Evolutionary conservation across 2,329 filamentous ascomycete species (phyloP).

Genomic region (Cadophora malorum): DNA sequence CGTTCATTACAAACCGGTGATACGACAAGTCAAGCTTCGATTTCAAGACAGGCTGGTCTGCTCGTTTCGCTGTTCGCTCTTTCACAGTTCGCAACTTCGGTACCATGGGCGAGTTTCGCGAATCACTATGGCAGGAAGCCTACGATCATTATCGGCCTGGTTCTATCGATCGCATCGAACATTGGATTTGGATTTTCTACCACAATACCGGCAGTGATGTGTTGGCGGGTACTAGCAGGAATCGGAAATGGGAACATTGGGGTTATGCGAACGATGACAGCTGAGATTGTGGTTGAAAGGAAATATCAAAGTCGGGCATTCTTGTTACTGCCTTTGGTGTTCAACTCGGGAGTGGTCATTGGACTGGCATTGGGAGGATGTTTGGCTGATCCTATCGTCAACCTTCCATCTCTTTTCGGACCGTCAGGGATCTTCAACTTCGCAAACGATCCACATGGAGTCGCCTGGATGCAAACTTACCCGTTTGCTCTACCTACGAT

Average conservation of each 20-base stretch:
- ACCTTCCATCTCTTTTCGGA: slow-evolving; percentile 50
- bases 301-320: slow-evolving; percentile 68
- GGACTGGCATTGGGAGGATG: slow-evolving; percentile 47
- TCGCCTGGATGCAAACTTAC: slow-evolving; percentile 49
- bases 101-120: slow-evolving; percentile 80
- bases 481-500: slow-evolving; percentile 53
- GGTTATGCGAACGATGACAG: slow-evolving; percentile 76
- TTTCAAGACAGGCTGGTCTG: slow-evolving; percentile 78
- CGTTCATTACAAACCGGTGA: slow-evolving; percentile 59
- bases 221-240: slow-evolving; percentile 74
- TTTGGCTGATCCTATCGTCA: slow-evolving; percentile 51
- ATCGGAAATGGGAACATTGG: slow-evolving; percentile 78
- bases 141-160: slow-evolving; percentile 77
- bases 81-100: slow-evolving; percentile 81
- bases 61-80: slow-evolving; percentile 81
- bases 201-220: slow-evolving; percentile 62
- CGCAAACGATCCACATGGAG: slow-evolving; percentile 43
- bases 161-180: slow-evolving; percentile 60
- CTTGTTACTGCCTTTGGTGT: slow-evolving; percentile 63
- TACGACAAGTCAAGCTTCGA: slow-evolving; percentile 54
- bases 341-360: slow-evolving; percentile 58
- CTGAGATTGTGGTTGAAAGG: slow-evolving; percentile 73
- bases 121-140: slow-evolving; percentile 74
- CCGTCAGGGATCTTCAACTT: slow-evolving; percentile 47
- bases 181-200: slow-evolving; percentile 73